Conservation (phyloP, 192 early-diverging fungal genomes). For the Lunasporangiospora selenospora region DNA sequence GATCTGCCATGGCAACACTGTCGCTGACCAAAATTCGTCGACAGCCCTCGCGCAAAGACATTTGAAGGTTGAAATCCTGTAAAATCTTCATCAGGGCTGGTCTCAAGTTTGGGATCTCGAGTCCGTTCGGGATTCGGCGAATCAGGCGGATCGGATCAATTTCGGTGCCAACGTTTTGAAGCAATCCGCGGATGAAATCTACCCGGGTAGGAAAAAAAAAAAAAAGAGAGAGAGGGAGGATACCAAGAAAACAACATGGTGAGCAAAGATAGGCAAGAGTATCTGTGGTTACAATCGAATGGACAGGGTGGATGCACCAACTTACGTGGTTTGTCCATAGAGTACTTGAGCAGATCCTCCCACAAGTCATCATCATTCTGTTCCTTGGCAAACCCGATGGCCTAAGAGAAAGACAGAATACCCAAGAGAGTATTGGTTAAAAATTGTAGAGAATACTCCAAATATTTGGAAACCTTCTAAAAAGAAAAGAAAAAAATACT, state of each 20-base stretch:
- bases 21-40: conserved; percentile 90
- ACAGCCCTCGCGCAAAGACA: conserved; percentile 90
- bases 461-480: background rate
- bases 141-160: conserved; percentile 88
- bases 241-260: background rate
- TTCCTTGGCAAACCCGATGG: conserved; percentile 98
- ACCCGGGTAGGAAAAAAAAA: background rate
- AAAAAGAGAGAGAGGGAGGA: conserved; percentile 10
- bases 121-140: conserved; percentile 76
- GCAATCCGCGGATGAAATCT: conserved; percentile 91
- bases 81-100: conserved; percentile 86
- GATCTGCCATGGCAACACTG: conserved; percentile 79
- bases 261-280: too few relatives aligned
- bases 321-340: conserved; percentile 93
- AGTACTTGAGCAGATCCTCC: conserved; percentile 94
- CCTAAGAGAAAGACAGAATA: conserved; percentile 49
- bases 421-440: background rate
- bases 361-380: conserved; percentile 96
- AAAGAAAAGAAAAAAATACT: conserved; percentile 15
- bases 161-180: conserved; percentile 89
- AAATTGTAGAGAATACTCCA: background rate
- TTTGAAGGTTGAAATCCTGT: conserved; percentile 91
- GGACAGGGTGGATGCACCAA: background rate
- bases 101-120: conserved; percentile 84
- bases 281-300: too few relatives aligned